Percentiles rank a stretch among this genome's conserved stretches.
Conservation (phyloP, 768 basidiomycete species). For the Pholiota molesta region DNA sequence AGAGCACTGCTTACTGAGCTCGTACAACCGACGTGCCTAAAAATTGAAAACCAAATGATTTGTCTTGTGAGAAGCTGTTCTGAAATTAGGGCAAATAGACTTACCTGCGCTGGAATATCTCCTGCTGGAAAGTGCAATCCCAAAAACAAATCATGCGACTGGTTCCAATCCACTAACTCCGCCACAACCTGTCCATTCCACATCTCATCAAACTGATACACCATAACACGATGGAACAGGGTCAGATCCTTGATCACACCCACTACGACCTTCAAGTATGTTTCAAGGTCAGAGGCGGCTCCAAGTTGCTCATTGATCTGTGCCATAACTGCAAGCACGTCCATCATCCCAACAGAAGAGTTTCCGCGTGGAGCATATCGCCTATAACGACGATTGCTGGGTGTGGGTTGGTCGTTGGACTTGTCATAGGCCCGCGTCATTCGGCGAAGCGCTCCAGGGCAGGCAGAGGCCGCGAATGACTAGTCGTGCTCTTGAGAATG, state of each 20-base stretch:
- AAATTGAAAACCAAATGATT: background rate
- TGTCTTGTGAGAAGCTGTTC: background rate
- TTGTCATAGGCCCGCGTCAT: slow-evolving; percentile 30
- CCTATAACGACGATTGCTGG: slow-evolving; percentile 20
- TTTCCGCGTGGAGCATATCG: slow-evolving; percentile 18
- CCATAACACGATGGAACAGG: slow-evolving; percentile 79
- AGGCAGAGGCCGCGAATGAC: slow-evolving; percentile 64
- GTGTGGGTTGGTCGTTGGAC: slow-evolving; percentile 4
- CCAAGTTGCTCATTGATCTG: slow-evolving; percentile 84
- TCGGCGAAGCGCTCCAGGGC: slow-evolving; percentile 71
- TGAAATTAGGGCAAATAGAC: slow-evolving; percentile 14
- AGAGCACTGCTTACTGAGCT: slow-evolving; percentile 51
- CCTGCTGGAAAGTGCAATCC: slow-evolving; percentile 72
- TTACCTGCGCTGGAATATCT: slow-evolving; percentile 70
- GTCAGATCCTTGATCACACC: slow-evolving; percentile 77
- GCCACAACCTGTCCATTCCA: slow-evolving; percentile 82
- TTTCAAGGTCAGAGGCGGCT: slow-evolving; percentile 62
- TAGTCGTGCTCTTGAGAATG: slow-evolving; percentile 74
- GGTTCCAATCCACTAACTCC: slow-evolving; percentile 78
- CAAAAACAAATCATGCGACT: slow-evolving; percentile 72
- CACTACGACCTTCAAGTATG: slow-evolving; percentile 72
- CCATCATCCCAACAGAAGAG: slow-evolving; percentile 65
- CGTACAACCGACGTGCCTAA: slow-evolving; percentile 70
- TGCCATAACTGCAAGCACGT: slow-evolving; percentile 75
- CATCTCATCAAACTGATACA: slow-evolving; percentile 82